These are phyloP conservation scores for Nepenthes gracilis DNA, from an alignment of 148 eudicot genomes.

Conservation along the genomic window DNA sequence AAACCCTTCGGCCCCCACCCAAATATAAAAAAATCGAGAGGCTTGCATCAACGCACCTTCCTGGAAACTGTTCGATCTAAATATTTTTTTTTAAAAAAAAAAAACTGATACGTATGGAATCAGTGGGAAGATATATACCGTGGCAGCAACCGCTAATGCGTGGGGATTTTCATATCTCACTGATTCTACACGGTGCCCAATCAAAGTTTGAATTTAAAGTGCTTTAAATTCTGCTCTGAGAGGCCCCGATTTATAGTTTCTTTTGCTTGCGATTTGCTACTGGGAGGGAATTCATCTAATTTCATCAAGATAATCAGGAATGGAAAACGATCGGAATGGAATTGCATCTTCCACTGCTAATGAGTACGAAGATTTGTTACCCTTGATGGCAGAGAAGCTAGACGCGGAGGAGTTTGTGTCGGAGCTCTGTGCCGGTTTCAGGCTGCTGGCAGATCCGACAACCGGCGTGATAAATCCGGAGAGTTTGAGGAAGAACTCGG, in stretches of 20 bases:
- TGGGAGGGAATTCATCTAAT: background rate
- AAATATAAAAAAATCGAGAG: background rate
- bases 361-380: constrained; percentile 29
- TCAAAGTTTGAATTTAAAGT: background rate
- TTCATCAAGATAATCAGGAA: background rate
- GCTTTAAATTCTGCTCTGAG: background rate
- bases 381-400: constrained; percentile 29
- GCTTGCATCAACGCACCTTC: constrained; percentile 21
- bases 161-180: background rate
- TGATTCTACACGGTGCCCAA: background rate
- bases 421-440: constrained; percentile 43
- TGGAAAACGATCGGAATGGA: background rate
- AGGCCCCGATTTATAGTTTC: background rate
- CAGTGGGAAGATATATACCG: constrained; percentile 20
- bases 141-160: background rate
- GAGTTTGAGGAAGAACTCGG: constrained; percentile 42
- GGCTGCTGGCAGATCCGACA: constrained; percentile 28
- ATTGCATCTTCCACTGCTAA: background rate
- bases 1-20: constrained; percentile 1
- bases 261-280: too few species aligned
- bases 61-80: constrained; percentile 16
- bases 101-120: background rate
- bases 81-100: background rate
- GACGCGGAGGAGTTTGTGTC: constrained; percentile 29
- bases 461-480: constrained; percentile 35